These are phyloP conservation scores for Capsicum rhomboideum DNA, from an alignment of 257 asterid species.

Conservation along the genomic window DNA sequence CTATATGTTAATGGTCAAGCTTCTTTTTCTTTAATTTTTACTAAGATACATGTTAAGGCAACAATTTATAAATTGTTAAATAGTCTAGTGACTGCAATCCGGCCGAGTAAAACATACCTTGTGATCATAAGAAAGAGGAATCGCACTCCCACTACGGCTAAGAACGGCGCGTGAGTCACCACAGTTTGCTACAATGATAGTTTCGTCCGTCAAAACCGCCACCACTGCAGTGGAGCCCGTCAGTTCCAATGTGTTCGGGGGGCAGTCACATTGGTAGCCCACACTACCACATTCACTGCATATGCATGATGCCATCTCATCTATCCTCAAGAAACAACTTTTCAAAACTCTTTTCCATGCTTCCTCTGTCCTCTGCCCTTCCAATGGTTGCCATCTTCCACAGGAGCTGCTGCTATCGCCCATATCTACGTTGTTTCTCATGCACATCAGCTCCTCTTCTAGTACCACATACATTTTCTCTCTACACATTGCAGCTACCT, in stretches of 20 bases:
- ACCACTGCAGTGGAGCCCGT: slow-evolving; percentile 10
- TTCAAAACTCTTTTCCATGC: slow-evolving; percentile 7
- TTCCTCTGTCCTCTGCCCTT: neutral
- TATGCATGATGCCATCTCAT: neutral
- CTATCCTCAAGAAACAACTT: slow-evolving; percentile 4
- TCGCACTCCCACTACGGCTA: neutral
- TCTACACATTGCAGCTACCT: slow-evolving; percentile 14
- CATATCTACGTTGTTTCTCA: neutral
- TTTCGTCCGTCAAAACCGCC: slow-evolving; percentile 2
- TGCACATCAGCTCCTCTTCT: slow-evolving; percentile 8
- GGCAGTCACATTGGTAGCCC: slow-evolving; percentile 1
- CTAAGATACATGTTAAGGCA: neutral
- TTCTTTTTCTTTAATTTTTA: neutral
- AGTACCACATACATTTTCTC: slow-evolving; percentile 11
- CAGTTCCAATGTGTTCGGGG: neutral
- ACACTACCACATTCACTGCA: neutral
- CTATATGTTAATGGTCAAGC: no score
- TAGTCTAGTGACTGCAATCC: neutral
- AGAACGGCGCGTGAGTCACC: slow-evolving; percentile 24
- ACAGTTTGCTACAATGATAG: slow-evolving; percentile 14
- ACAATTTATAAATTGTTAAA: neutral
- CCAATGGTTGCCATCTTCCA: neutral
- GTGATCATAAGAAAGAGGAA: slow-evolving; percentile 19
- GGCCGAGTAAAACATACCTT: slow-evolving; percentile 1
- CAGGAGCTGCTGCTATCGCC: neutral